Conservation (phyloP, 352 stramenopile species). For the Phytophthora litchii region DNA sequence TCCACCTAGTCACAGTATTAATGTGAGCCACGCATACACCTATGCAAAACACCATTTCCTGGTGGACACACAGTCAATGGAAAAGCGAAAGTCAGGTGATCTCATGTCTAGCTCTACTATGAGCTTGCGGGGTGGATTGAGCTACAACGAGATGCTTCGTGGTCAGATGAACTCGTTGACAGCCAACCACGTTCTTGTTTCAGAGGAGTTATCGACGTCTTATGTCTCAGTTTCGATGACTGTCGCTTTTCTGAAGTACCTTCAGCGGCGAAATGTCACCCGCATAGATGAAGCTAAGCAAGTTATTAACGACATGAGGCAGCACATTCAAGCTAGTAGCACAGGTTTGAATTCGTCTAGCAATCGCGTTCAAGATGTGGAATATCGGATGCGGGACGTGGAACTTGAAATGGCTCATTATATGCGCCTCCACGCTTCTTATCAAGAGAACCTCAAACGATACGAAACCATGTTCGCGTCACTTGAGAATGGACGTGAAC, state of each 20-base stretch:
- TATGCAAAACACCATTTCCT: constrained; percentile 87
- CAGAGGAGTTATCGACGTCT: constrained; percentile 81
- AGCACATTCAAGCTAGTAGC: constrained; percentile 46
- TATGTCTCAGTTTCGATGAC: constrained; percentile 86
- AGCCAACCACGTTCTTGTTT: constrained; percentile 76
- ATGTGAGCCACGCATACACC: constrained; percentile 74
- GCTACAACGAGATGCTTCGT: constrained; percentile 69
- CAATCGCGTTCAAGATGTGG: constrained; percentile 26
- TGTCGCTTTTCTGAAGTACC: constrained; percentile 77
- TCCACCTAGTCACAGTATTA: constrained; percentile 59
- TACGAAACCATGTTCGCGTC: constrained; percentile 70
- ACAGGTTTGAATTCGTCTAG: constrained; percentile 12
- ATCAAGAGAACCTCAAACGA: constrained; percentile 71
- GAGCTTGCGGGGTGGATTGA: constrained; percentile 40
- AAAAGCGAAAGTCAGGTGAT: constrained; percentile 51
- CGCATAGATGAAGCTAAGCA: constrained; percentile 63
- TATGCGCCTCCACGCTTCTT: constrained; percentile 60
- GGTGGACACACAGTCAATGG: constrained; percentile 66
- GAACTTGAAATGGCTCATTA: constrained; percentile 67
- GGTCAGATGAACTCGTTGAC: constrained; percentile 55
- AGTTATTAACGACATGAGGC: constrained; percentile 60
- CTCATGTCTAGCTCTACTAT: constrained; percentile 39
- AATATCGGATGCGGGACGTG: constrained; percentile 56
- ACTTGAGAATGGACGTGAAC: constrained; percentile 78
- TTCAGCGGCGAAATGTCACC: constrained; percentile 69